A percentile compares a stretch with the other conserved stretches of the same genome.
phyloP scores from a whole-genome alignment of 345 rosid species.

The Camelina hispida region DNA sequence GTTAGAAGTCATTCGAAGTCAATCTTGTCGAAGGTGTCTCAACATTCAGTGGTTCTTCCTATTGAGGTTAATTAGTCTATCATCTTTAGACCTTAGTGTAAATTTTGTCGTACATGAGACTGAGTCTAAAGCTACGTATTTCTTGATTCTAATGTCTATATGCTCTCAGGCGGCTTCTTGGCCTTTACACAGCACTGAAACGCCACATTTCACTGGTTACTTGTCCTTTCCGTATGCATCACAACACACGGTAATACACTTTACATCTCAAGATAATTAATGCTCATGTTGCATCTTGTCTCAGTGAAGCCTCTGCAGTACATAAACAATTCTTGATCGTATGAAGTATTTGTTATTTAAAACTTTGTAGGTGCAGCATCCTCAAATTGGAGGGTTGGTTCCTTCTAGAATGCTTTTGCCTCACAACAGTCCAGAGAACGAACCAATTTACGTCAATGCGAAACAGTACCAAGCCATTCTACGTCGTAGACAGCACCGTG shows the following conservation, averaged over 20 bases:
- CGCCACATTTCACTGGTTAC: constrained; percentile 47
- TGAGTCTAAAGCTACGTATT: neutral
- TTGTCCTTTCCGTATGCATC: constrained; percentile 49
- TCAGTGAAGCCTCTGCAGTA: too few species aligned
- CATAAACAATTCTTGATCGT: too few species aligned
- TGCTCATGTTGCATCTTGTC: constrained; percentile 6
- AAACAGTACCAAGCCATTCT: constrained; percentile 78
- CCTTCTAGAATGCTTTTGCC: constrained; percentile 65
- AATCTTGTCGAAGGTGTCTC: constrained; percentile 41
- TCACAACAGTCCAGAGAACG: constrained; percentile 51
- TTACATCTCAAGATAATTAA: neutral
- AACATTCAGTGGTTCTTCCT: constrained; percentile 49
- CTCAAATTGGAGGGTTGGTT: constrained; percentile 51
- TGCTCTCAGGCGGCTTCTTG: constrained; percentile 47
- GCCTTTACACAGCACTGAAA: constrained; percentile 54
- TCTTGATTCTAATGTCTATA: neutral
- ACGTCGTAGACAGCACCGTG: constrained; percentile 68
- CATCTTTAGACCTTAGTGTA: neutral
- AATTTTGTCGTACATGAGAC: constrained; percentile 5
- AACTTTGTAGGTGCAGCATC: constrained; percentile 51
- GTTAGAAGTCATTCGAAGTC: constrained; percentile 49
- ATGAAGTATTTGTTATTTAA: constrained; percentile 4
- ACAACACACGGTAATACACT: constrained; percentile 52
- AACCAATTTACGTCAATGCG: constrained; percentile 68
- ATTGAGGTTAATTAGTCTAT: constrained; percentile 43